A percentile compares a stretch with the other conserved stretches of the same genome.
Conservation (phyloP, 2,329 filamentous ascomycete species). For the Bipolaris zeicola region DNA sequence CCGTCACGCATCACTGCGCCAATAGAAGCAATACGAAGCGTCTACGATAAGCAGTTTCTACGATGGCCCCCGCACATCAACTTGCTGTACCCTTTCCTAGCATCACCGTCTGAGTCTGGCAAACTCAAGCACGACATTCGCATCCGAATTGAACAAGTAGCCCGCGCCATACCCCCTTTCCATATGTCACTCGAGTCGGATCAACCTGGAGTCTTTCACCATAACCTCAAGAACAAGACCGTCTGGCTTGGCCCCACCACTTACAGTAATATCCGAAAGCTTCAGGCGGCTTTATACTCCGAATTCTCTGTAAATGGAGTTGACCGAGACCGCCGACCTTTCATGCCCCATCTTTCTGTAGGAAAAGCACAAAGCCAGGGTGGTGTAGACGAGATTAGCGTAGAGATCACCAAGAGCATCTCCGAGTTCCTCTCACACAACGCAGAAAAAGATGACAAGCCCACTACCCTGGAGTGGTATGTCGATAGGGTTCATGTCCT, state of each 20-base stretch:
- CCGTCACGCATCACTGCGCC: slow-evolving; percentile 28
- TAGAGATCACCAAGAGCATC: slow-evolving; percentile 23
- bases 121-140: slow-evolving; percentile 27
- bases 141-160: slow-evolving; percentile 27
- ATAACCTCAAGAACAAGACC: slow-evolving; percentile 28
- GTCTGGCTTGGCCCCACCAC: slow-evolving; percentile 33
- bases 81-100: slow-evolving; percentile 39
- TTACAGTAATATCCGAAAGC: slow-evolving; percentile 14
- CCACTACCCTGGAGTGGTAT: slow-evolving; percentile 27
- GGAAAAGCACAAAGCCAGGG: slow-evolving; percentile 29
- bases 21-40: slow-evolving; percentile 32
- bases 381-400: slow-evolving; percentile 18
- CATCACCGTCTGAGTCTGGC: slow-evolving; percentile 21
- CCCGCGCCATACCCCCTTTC: slow-evolving; percentile 24
- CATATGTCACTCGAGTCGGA: slow-evolving; percentile 28
- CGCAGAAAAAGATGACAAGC: neutral
- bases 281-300: slow-evolving; percentile 34
- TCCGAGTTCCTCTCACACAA: slow-evolving; percentile 2
- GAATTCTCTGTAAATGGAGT: slow-evolving; percentile 33
- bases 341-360: slow-evolving; percentile 35
- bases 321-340: slow-evolving; percentile 26
- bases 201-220: slow-evolving; percentile 23
- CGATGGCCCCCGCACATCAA: slow-evolving; percentile 44
- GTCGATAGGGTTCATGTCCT: slow-evolving; percentile 38
- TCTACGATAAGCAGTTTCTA: slow-evolving; percentile 33